These are phyloP conservation scores for Pseudogymnoascus sp. DNA, from an alignment of 2,329 filamentous ascomycete genomes.

Conservation along the genomic window DNA sequence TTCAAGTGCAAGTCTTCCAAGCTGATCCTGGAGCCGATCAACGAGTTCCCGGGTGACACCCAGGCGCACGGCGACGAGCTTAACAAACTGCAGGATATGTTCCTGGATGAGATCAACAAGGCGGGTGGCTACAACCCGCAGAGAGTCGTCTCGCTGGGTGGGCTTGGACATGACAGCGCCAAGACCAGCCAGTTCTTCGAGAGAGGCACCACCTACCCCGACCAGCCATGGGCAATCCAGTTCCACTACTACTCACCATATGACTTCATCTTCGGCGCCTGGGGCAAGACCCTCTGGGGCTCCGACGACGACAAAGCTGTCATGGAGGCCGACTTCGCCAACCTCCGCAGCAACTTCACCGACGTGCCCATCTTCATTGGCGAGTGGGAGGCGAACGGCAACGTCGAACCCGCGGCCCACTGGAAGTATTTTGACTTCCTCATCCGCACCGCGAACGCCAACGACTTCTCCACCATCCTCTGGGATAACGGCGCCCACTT, in stretches of 20 bases:
- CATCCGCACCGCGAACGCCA: conserved; percentile 41
- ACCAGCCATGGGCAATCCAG: conserved; percentile 52
- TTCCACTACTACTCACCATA: conserved; percentile 58
- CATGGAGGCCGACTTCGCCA: conserved; percentile 44
- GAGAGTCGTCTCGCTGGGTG: conserved; percentile 51
- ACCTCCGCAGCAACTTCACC: conserved; percentile 49
- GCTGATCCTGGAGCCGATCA: conserved; percentile 54
- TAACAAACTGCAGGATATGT: conserved; percentile 52
- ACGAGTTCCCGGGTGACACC: conserved; percentile 50
- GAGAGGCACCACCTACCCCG: conserved; percentile 42
- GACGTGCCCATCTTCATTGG: conserved; percentile 51
- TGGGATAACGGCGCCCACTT: conserved; percentile 59
- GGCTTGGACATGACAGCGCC: conserved; percentile 43
- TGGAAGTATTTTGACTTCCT: conserved; percentile 55
- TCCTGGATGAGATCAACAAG: conserved; percentile 47
- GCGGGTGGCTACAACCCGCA: conserved; percentile 50
- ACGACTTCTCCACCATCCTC: conserved; percentile 45
- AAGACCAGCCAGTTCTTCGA: conserved; percentile 52
- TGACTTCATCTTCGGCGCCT: conserved; percentile 43
- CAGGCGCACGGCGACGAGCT: conserved; percentile 44
- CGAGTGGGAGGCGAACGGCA: conserved; percentile 47
- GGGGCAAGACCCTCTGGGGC: conserved; percentile 57
- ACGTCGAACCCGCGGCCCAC: conserved; percentile 48
- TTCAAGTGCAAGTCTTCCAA: conserved; percentile 48
- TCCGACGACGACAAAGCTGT: conserved; percentile 46